A percentile compares a stretch with the other conserved stretches of the same genome.
These are phyloP conservation scores for Zanthoxylum bungeanum DNA, from an alignment of 345 rosid species.

Conservation along the genomic window DNA sequence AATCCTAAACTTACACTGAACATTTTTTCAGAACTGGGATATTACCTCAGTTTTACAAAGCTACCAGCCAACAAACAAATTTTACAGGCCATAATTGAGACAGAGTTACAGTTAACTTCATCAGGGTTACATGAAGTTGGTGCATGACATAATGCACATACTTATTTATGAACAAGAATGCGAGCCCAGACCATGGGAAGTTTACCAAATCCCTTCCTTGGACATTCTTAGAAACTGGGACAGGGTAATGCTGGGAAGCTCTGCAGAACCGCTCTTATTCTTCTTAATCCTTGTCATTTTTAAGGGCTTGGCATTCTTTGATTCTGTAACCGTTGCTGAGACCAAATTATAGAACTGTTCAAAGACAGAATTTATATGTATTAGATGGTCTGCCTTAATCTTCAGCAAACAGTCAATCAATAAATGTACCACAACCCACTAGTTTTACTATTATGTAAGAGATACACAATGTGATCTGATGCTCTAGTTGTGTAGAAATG, in stretches of 20 bases:
- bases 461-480: not conserved
- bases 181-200: not conserved
- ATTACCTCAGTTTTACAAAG: slow-evolving; percentile 5
- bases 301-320: slow-evolving; percentile 33
- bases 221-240: slow-evolving; percentile 73
- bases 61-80: slow-evolving; percentile 11
- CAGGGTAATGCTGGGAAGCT: slow-evolving; percentile 59
- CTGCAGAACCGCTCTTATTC: slow-evolving; percentile 43
- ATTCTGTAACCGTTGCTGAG: slow-evolving; percentile 57
- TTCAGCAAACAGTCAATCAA: not conserved
- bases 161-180: slow-evolving; percentile 23
- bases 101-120: slow-evolving; percentile 8
- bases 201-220: slow-evolving; percentile 83
- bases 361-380: not conserved
- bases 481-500: no score
- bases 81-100: slow-evolving; percentile 8
- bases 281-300: slow-evolving; percentile 67
- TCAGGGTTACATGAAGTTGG: slow-evolving; percentile 9
- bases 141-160: not conserved
- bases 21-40: not conserved
- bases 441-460: not conserved
- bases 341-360: slow-evolving; percentile 80
- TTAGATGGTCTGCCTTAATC: not conserved
- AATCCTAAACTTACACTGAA: slow-evolving; percentile 4
- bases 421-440: not conserved